phyloP scores from a whole-genome alignment of 441 rosid genomes.

The Dalechampia spathulata region DNA sequence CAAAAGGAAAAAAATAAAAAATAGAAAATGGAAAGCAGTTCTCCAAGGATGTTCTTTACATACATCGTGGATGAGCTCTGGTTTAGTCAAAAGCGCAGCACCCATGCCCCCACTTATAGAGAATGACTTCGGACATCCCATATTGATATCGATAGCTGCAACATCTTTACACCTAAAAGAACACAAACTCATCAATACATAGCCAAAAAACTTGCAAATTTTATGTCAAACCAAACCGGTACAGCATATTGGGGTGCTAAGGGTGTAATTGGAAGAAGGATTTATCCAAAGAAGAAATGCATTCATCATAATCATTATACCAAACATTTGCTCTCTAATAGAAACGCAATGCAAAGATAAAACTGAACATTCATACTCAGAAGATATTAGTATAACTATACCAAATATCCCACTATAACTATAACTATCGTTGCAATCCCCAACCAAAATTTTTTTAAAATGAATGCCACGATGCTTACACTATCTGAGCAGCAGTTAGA shows the following conservation, averaged over 20 bases:
- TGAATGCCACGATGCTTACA: slow-evolving; percentile 32
- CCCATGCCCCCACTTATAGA: slow-evolving; percentile 97
- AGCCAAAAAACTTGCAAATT: not conserved
- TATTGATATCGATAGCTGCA: slow-evolving; percentile 77
- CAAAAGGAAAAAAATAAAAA: not conserved
- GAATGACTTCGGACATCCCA: slow-evolving; percentile 95
- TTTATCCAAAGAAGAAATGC: not conserved
- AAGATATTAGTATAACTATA: not conserved
- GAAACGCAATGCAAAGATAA: not conserved
- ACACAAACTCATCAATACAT: slow-evolving; percentile 1
- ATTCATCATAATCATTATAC: not conserved
- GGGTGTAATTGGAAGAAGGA: not conserved
- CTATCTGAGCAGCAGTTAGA: slow-evolving; percentile 68
- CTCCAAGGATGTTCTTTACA: slow-evolving; percentile 7
- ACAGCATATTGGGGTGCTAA: not conserved
- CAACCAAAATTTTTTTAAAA: not conserved
- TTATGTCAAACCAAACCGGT: not conserved
- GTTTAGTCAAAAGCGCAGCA: slow-evolving; percentile 76
- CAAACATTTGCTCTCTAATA: not conserved
- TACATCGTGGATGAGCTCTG: slow-evolving; percentile 84
- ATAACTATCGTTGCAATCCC: not conserved
- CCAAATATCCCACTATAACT: not conserved
- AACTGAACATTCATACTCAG: not conserved
- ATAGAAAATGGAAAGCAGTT: not conserved
- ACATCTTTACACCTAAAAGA: slow-evolving; percentile 64